Evolutionary conservation across 305 asterid species (phyloP).

Genomic region (Solanum chacoense): DNA sequence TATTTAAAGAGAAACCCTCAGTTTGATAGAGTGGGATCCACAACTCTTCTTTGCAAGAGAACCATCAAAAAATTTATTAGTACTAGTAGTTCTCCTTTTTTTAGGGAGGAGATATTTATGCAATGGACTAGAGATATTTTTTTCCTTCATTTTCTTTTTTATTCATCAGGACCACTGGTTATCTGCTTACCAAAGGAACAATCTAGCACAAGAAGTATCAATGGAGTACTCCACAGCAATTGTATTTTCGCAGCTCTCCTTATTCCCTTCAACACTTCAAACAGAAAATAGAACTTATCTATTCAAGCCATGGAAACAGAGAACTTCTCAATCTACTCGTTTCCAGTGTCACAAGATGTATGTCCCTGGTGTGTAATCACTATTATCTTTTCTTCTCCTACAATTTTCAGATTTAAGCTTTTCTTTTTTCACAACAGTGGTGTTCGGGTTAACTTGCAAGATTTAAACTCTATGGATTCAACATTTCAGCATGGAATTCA

Average conservation of each 20-base stretch:
- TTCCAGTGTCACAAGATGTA: slow-evolving; percentile 73
- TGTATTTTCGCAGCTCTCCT: slow-evolving; percentile 12
- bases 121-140: background rate
- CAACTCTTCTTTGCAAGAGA: background rate
- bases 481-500: background rate
- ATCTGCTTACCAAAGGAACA: background rate
- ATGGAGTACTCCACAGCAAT: slow-evolving; percentile 34
- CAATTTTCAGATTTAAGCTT: background rate
- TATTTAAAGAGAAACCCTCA: too few relatives aligned
- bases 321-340: slow-evolving; percentile 20
- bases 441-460: background rate
- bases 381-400: background rate
- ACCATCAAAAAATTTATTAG: background rate
- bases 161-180: background rate
- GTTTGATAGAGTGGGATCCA: background rate
- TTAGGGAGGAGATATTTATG: background rate
- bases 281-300: slow-evolving; percentile 15
- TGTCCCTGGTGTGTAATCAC: slow-evolving; percentile 56
- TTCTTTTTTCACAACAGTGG: background rate
- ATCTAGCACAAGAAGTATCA: background rate
- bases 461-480: background rate
- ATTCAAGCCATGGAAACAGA: slow-evolving; percentile 25
- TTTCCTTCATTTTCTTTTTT: background rate
- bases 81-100: background rate
- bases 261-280: slow-evolving; percentile 17